Conservation (phyloP, 441 rosid species). For the Brassica balearica region DNA sequence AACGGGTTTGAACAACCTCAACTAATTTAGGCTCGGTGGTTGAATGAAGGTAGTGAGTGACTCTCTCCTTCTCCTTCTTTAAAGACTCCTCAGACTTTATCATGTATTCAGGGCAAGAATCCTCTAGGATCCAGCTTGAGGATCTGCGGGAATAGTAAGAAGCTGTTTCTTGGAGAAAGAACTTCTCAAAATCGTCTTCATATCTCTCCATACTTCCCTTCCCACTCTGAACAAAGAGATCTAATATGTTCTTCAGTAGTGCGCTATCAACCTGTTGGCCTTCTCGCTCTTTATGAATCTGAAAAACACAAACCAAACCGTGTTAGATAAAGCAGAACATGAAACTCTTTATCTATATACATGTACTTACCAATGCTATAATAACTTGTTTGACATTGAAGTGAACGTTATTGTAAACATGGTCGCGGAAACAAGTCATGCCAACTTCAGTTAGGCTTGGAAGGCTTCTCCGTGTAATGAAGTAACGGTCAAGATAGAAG, state of each 20-base stretch:
- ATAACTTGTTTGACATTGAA: constrained; percentile 63
- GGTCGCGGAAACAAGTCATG: constrained; percentile 66
- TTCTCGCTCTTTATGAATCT: constrained; percentile 84
- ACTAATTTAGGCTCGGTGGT: constrained; percentile 63
- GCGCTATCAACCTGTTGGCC: constrained; percentile 81
- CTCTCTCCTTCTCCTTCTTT: constrained; percentile 41
- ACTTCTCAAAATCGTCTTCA: constrained; percentile 65
- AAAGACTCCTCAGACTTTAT: constrained; percentile 37
- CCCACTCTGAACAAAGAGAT: constrained; percentile 78
- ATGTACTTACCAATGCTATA: constrained; percentile 54
- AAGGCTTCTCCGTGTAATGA: constrained; percentile 61
- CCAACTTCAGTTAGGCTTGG: constrained; percentile 70
- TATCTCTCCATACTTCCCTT: constrained; percentile 66
- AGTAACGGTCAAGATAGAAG: constrained; percentile 75
- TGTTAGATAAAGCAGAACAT: background rate
- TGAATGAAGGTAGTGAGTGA: constrained; percentile 48
- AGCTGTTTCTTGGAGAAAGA: constrained; percentile 64
- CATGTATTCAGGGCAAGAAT: constrained; percentile 85
- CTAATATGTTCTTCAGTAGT: constrained; percentile 73
- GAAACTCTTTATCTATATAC: constrained; percentile 8
- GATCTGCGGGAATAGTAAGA: constrained; percentile 78
- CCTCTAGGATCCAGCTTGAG: constrained; percentile 71
- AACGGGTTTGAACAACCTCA: constrained; percentile 74
- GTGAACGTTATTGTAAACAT: constrained; percentile 48
- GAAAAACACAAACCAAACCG: background rate